A percentile compares a stretch with the other conserved stretches of the same genome.
Conservation (phyloP, 108 stramenopile genomes). For the Pseudonitzschia multistriata region DNA sequence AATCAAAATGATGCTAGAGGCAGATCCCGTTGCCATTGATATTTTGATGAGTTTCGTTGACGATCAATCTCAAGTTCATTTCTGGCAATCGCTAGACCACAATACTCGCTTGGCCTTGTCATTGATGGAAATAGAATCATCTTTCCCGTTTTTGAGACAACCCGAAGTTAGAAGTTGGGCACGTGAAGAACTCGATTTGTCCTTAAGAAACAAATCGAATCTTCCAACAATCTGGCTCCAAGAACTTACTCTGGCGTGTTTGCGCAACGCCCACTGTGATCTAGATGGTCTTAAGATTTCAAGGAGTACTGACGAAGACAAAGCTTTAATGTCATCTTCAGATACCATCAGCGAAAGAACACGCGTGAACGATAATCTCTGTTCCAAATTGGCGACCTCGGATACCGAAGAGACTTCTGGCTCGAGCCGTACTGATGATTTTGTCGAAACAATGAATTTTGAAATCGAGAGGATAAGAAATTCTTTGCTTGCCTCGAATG, state of each 20-base stretch:
- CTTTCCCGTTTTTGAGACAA: conserved; percentile 59
- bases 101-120: conserved; percentile 55
- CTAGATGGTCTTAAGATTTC: conserved; percentile 24
- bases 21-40: conserved; percentile 43
- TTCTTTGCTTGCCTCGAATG: conserved; percentile 29
- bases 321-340: background rate
- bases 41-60: conserved; percentile 56
- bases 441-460: conserved; percentile 11
- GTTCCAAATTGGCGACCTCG: background rate
- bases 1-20: conserved; percentile 55
- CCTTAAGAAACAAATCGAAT: conserved; percentile 7
- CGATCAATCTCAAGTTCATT: conserved; percentile 44
- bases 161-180: conserved; percentile 70
- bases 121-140: conserved; percentile 48
- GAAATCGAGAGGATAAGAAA: conserved; percentile 27
- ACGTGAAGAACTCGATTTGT: conserved; percentile 39
- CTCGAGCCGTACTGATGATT: conserved; percentile 14
- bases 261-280: conserved; percentile 71
- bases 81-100: conserved; percentile 70
- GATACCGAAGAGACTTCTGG: background rate
- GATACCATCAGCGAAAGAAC: background rate
- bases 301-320: background rate
- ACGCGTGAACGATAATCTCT: background rate
- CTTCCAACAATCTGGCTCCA: conserved; percentile 60
- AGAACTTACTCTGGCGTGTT: conserved; percentile 44